These are phyloP conservation scores for Claviceps sp. DNA, from an alignment of 2,329 filamentous ascomycete species.

Conservation along the genomic window DNA sequence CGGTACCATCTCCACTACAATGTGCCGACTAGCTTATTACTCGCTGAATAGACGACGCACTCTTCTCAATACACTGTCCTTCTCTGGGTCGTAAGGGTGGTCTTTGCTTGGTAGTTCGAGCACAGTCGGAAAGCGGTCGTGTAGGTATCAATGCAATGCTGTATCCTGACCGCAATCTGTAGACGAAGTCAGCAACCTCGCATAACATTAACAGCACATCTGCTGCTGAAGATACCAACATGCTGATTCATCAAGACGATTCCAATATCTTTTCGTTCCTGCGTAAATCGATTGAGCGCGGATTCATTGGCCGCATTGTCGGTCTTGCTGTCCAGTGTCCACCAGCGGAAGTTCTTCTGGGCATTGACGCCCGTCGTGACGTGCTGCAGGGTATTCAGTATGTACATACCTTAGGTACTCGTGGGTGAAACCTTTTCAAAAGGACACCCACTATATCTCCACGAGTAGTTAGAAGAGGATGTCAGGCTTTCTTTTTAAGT, in stretches of 20 bases:
- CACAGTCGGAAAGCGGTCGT: conserved; percentile 87
- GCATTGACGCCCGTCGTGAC: conserved; percentile 82
- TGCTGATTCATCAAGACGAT: conserved; percentile 97
- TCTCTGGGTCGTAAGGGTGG: conserved; percentile 96
- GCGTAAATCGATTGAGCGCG: conserved; percentile 80
- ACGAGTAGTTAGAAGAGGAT: not conserved
- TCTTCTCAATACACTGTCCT: conserved; percentile 89
- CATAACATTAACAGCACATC: not conserved
- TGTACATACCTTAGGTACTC: too few species aligned
- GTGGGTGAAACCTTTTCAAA: too few species aligned
- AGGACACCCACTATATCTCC: too few species aligned
- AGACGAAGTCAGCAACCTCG: not conserved
- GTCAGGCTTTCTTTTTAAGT: too few species aligned
- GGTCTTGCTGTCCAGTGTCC: conserved; percentile 71
- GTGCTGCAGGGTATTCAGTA: conserved; percentile 43
- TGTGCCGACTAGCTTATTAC: conserved; percentile 28
- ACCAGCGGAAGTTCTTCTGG: conserved; percentile 92
- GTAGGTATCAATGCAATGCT: conserved; percentile 79
- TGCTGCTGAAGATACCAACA: conserved; percentile 36
- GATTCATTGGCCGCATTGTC: conserved; percentile 77
- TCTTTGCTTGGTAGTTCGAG: conserved; percentile 98
- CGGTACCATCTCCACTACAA: too few species aligned
- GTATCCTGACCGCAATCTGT: conserved; percentile 87
- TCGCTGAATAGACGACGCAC: conserved; percentile 58
- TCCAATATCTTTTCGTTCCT: conserved; percentile 87